These are phyloP conservation scores for Phaeomoniella chlamydospora DNA, from an alignment of 2,329 filamentous ascomycete genomes.

Conservation along the genomic window DNA sequence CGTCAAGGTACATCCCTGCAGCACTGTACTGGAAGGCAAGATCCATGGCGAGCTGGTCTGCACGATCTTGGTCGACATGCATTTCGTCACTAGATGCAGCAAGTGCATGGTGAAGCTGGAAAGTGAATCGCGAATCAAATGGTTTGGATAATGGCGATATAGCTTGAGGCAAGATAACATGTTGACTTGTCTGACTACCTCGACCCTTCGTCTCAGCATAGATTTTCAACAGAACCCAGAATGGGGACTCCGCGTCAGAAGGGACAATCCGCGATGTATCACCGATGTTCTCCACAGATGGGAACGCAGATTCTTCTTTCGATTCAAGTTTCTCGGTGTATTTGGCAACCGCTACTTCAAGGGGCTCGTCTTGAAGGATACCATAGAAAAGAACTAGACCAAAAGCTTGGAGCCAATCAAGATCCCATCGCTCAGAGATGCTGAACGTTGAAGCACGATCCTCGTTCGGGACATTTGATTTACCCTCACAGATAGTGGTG, in stretches of 20 bases:
- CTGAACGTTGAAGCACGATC: constrained; percentile 68
- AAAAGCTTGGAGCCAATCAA: constrained; percentile 91
- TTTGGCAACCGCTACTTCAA: constrained; percentile 56
- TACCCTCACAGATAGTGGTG: constrained; percentile 67
- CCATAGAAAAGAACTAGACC: constrained; percentile 85
- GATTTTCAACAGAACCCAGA: constrained; percentile 77
- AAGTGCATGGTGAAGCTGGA: constrained; percentile 67
- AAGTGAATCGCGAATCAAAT: constrained; percentile 61
- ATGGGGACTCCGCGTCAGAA: constrained; percentile 52
- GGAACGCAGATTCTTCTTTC: constrained; percentile 53
- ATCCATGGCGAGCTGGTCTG: constrained; percentile 50
- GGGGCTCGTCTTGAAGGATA: constrained; percentile 50
- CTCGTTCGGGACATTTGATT: constrained; percentile 55
- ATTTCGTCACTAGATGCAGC: constrained; percentile 35
- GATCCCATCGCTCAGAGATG: constrained; percentile 67
- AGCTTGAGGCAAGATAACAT: constrained; percentile 45
- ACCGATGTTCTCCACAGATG: constrained; percentile 35
- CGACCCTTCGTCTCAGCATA: constrained; percentile 40
- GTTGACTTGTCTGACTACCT: constrained; percentile 18
- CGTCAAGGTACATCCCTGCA: constrained; percentile 52
- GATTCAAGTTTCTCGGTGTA: constrained; percentile 62
- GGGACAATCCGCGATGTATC: constrained; percentile 40
- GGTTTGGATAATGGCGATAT: constrained; percentile 64
- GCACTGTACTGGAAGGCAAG: constrained; percentile 39
- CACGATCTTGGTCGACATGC: constrained; percentile 40